Percentiles rank a stretch among this genome's conserved stretches.
phyloP scores from a whole-genome alignment of 2,329 filamentous ascomycete genomes.

The Fusarium setosum region DNA sequence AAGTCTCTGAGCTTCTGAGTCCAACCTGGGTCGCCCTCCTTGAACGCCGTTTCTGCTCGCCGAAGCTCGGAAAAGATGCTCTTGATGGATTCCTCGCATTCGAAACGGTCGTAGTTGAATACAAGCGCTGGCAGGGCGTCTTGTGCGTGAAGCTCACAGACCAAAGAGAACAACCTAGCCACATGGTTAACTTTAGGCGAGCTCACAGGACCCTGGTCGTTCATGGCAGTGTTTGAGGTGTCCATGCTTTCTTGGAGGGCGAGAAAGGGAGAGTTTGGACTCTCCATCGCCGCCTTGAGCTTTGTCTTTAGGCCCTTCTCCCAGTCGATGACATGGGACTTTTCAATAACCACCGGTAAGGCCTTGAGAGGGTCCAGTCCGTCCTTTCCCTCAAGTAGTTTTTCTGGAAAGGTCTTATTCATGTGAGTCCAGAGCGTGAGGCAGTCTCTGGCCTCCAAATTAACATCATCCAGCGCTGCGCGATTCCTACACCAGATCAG shows the following conservation, averaged over 20 bases:
- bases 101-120: slow-evolving; percentile 79
- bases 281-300: slow-evolving; percentile 70
- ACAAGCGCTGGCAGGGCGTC: slow-evolving; percentile 78
- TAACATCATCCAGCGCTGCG: slow-evolving; percentile 75
- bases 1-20: slow-evolving; percentile 67
- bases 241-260: slow-evolving; percentile 9
- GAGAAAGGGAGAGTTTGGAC: slow-evolving; percentile 56
- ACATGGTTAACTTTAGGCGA: background rate
- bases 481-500: slow-evolving; percentile 53
- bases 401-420: slow-evolving; percentile 52
- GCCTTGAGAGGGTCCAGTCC: slow-evolving; percentile 61
- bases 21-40: slow-evolving; percentile 69
- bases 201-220: background rate
- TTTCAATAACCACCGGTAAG: slow-evolving; percentile 67
- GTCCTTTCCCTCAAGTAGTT: slow-evolving; percentile 24
- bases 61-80: slow-evolving; percentile 63
- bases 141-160: slow-evolving; percentile 69
- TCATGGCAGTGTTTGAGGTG: background rate
- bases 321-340: slow-evolving; percentile 75
- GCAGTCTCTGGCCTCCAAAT: slow-evolving; percentile 78
- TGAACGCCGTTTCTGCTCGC: slow-evolving; percentile 56
- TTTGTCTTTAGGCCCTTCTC: slow-evolving; percentile 69
- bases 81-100: slow-evolving; percentile 70
- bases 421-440: slow-evolving; percentile 73
- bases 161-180: slow-evolving; percentile 58